phyloP scores from a whole-genome alignment of 2,329 filamentous ascomycete genomes.

The Exophiala phaeomuriformis region DNA sequence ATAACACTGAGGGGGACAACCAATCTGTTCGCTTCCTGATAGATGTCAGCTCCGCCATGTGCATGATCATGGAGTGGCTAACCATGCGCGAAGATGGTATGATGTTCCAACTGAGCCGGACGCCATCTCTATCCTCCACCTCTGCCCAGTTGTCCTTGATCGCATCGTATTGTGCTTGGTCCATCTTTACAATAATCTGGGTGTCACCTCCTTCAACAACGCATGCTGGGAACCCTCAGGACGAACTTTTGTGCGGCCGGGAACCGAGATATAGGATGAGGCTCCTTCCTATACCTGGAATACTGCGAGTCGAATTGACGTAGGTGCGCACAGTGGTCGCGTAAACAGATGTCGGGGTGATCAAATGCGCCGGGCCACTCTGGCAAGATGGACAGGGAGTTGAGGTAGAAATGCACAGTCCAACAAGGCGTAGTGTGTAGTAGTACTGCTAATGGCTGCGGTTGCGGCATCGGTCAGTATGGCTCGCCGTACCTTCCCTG shows the following conservation, averaged over 20 bases:
- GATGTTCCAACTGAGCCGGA: slow-evolving; percentile 96
- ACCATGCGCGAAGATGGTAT: slow-evolving; percentile 98
- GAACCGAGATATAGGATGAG: neutral
- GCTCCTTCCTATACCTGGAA: neutral
- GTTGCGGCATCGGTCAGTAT: neutral
- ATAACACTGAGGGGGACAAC: slow-evolving; percentile 94
- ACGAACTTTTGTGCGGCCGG: neutral
- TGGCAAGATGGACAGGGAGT: slow-evolving; percentile 11
- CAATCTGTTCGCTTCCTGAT: slow-evolving; percentile 81
- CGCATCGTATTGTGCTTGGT: slow-evolving; percentile 61
- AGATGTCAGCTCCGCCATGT: slow-evolving; percentile 29
- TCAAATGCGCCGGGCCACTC: slow-evolving; percentile 11
- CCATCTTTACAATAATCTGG: slow-evolving; percentile 53
- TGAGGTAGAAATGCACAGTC: slow-evolving; percentile 6
- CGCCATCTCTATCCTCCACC: slow-evolving; percentile 90
- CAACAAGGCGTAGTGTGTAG: neutral
- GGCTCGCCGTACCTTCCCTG: slow-evolving; percentile 17
- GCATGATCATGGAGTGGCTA: slow-evolving; percentile 30
- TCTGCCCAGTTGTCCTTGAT: slow-evolving; percentile 95
- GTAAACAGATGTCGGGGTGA: neutral
- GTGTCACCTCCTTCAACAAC: slow-evolving; percentile 13
- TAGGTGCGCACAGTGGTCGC: neutral
- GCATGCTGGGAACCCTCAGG: slow-evolving; percentile 11
- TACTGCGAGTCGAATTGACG: neutral
- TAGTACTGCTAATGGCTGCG: too few species aligned